These are phyloP conservation scores for Fusarium verticillioides DNA, from an alignment of 2,329 filamentous ascomycete species.

Conservation along the genomic window DNA sequence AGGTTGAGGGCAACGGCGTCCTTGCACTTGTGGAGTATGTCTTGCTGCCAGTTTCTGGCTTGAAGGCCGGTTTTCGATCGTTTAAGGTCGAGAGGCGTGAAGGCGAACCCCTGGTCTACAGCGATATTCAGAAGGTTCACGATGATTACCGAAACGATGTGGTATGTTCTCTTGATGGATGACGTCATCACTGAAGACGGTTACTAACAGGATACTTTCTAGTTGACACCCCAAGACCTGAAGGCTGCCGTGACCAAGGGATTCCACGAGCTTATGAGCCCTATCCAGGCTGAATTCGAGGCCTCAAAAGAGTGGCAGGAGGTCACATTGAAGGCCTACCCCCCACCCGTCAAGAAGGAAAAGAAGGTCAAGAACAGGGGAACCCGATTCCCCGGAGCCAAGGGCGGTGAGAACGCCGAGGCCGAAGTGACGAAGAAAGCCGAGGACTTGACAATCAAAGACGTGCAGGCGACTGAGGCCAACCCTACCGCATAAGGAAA, in stretches of 20 bases:
- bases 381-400: slow-evolving; percentile 66
- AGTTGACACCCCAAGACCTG: slow-evolving; percentile 83
- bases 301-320: slow-evolving; percentile 80
- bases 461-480: slow-evolving; percentile 12
- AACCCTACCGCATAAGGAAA: slow-evolving; percentile 21
- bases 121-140: slow-evolving; percentile 77
- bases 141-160: slow-evolving; percentile 84
- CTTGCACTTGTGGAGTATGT: slow-evolving; percentile 89
- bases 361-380: slow-evolving; percentile 84
- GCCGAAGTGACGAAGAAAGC: slow-evolving; percentile 22
- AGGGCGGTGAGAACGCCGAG: slow-evolving; percentile 16
- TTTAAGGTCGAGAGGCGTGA: slow-evolving; percentile 79
- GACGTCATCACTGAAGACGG: too few species aligned
- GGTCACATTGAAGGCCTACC: slow-evolving; percentile 80
- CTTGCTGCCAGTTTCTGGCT: slow-evolving; percentile 78
- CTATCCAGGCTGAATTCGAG: slow-evolving; percentile 80
- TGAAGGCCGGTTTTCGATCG: slow-evolving; percentile 65
- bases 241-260: slow-evolving; percentile 85
- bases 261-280: slow-evolving; percentile 77
- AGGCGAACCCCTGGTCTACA: slow-evolving; percentile 82
- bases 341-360: slow-evolving; percentile 74
- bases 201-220: slow-evolving; percentile 1
- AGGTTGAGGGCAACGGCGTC: slow-evolving; percentile 86
- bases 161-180: slow-evolving; percentile 56
- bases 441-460: slow-evolving; percentile 27